Conservation (phyloP, 345 rosid genomes). For the Pistacia integerrima region DNA sequence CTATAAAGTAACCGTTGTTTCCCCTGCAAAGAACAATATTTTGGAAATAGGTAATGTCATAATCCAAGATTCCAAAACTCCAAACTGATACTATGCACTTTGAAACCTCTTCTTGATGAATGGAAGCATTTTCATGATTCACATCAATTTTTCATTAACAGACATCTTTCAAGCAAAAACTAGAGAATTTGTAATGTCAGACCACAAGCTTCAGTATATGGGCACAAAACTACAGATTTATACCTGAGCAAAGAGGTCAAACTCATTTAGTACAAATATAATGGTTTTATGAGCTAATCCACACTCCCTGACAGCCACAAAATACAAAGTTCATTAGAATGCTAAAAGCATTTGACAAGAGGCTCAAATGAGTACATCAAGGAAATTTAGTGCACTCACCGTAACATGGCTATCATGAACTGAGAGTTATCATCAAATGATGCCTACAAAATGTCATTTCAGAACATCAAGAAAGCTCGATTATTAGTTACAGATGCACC, state of each 20-base stretch:
- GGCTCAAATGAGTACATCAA: slow-evolving; percentile 8
- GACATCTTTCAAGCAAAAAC: not conserved
- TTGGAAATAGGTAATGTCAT: not conserved
- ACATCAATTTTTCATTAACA: not conserved
- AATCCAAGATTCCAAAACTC: slow-evolving; percentile 6
- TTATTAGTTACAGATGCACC: slow-evolving; percentile 2
- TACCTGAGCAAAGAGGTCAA: slow-evolving; percentile 96
- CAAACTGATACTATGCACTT: not conserved
- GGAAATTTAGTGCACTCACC: slow-evolving; percentile 43
- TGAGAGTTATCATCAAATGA: slow-evolving; percentile 92
- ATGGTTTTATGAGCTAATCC: slow-evolving; percentile 94
- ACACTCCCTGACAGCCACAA: slow-evolving; percentile 72
- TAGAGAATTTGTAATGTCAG: not conserved
- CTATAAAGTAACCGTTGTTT: slow-evolving; percentile 87
- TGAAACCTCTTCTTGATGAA: not conserved
- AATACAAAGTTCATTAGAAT: slow-evolving; percentile 16
- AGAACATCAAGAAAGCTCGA: slow-evolving; percentile 21
- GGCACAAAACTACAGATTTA: slow-evolving; percentile 21
- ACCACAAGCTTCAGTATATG: slow-evolving; percentile 6
- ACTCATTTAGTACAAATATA: slow-evolving; percentile 83
- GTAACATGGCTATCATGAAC: slow-evolving; percentile 79
- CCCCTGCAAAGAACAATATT: slow-evolving; percentile 50
- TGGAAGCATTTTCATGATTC: not conserved
- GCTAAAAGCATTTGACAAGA: not conserved
- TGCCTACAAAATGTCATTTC: slow-evolving; percentile 53